These are phyloP conservation scores for Cryptococcus floricola DNA, from an alignment of 1,284 basidiomycete genomes.

Conservation along the genomic window DNA sequence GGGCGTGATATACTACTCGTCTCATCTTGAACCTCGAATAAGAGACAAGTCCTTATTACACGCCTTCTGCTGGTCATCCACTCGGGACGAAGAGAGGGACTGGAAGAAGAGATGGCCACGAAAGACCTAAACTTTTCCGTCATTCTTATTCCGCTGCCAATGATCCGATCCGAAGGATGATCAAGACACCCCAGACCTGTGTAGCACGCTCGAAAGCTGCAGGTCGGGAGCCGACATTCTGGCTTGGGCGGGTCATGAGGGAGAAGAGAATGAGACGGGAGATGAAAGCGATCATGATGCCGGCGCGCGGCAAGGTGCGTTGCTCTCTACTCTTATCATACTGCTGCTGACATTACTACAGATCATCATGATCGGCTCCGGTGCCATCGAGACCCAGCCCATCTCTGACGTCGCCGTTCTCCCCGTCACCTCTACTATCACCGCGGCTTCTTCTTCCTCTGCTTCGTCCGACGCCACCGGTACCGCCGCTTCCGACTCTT, in stretches of 20 bases:
- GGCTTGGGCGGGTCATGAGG: background rate
- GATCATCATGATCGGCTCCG: conserved; percentile 70
- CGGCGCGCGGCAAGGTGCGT: conserved; percentile 49
- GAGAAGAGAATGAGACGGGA: background rate
- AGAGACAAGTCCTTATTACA: conserved; percentile 2
- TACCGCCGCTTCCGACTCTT: background rate
- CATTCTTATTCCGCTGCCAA: background rate
- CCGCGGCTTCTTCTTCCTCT: background rate
- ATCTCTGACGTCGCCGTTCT: conserved; percentile 54
- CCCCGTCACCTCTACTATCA: conserved; percentile 46
- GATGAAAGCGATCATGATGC: background rate
- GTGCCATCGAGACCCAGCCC: conserved; percentile 67
- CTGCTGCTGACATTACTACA: conserved; percentile 54
- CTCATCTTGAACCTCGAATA: background rate
- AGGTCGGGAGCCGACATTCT: background rate
- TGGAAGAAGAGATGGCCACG: background rate
- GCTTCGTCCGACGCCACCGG: background rate
- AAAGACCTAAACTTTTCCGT: background rate
- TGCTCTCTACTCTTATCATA: background rate
- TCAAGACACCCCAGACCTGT: too few relatives aligned
- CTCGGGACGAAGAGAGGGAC: background rate
- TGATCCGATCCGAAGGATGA: background rate
- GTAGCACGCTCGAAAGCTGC: too few relatives aligned
- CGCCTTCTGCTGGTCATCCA: background rate
- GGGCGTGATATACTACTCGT: conserved; percentile 4